Base-by-base conservation (phyloP, 2,329 filamentous ascomycete genomes). In the Fusarium humuli region DNA sequence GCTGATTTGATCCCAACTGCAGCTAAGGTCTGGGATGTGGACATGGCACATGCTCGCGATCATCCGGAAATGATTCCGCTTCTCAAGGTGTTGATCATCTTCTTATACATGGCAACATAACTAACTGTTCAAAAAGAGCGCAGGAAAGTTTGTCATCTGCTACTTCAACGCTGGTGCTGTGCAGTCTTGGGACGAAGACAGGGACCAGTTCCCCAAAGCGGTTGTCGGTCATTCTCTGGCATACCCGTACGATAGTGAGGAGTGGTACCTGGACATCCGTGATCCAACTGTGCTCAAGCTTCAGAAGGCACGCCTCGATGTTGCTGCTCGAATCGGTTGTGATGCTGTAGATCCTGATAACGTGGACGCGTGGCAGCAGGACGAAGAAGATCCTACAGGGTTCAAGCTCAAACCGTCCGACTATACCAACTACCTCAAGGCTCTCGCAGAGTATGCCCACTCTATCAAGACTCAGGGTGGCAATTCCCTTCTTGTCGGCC, bases 311-410 rank as follows among this genome's bases (percentile, higher is more conserved):
- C 77, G 77, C 2, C 65, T 79, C 20, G 72, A 74, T 16, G 53
- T 57, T 18, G 77, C 78, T 13, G 74, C 71, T n/a, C 45, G 64
- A 27, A 50, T 73, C 16, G 78, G 78, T 20, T 79, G 78, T 50
- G 78, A 79, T 47, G 78, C 72, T 18, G 74, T 79, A n/a, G 78
- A 79, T 59, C 77, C 77, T 5, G 78, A 79, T 64, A 79, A 79
- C 58, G 76, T 79, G 45, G 77, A 79, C 25, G 77, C 75, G 40
- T 79, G 75, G 73, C 73, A 64, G 13, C 57, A 73, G 44, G 69
- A 74, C 44, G 65, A 65, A 34, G 63, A 68, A 7, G 77, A 79
- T 46, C 70, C 73, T 14, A 75, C 74, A 10, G 76, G 77, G 25
- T 79, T 79, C 67, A 67, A 65, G 27, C 75, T 79, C 25, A 74